These are phyloP conservation scores for Ophiostoma sp. DNA, from an alignment of 2,329 filamentous ascomycete genomes.

Conservation along the genomic window DNA sequence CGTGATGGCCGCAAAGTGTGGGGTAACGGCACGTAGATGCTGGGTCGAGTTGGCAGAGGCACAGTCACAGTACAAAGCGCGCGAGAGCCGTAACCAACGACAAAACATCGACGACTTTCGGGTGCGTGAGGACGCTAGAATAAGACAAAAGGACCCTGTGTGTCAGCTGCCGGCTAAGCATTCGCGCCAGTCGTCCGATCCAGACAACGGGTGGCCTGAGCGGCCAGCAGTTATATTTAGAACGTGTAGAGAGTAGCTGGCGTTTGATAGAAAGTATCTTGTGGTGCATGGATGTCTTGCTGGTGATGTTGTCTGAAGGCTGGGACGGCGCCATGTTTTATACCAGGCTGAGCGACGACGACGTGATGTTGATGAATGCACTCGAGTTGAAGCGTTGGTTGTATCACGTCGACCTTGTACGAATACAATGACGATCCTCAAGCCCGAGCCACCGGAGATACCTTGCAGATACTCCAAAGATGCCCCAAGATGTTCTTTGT, in stretches of 20 bases:
- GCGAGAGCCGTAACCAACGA: not conserved
- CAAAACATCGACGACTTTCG: not conserved
- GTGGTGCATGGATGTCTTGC: not conserved
- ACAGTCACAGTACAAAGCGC: not conserved
- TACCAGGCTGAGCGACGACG: not conserved
- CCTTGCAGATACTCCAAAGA: not conserved
- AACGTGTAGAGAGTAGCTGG: not conserved
- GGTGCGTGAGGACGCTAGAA: conserved; percentile 5
- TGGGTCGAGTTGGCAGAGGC: not conserved
- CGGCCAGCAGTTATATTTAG: not conserved
- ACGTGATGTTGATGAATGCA: too few relatives aligned
- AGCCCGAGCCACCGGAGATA: not conserved
- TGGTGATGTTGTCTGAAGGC: not conserved
- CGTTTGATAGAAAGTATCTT: not conserved
- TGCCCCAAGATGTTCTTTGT: not conserved
- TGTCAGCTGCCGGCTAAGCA: not conserved
- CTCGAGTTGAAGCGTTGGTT: not conserved
- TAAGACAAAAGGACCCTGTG: not conserved
- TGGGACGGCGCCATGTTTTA: not conserved
- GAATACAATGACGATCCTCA: too few relatives aligned
- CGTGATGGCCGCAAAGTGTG: not conserved
- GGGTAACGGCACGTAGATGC: not conserved
- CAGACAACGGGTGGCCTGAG: too few relatives aligned
- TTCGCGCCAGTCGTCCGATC: too few relatives aligned
- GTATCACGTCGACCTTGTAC: not conserved